A percentile compares a stretch with the other conserved stretches of the same genome.
Evolutionary conservation across 2,329 filamentous ascomycete genomes (phyloP).

Genomic region (Tolypocladium sp.): DNA sequence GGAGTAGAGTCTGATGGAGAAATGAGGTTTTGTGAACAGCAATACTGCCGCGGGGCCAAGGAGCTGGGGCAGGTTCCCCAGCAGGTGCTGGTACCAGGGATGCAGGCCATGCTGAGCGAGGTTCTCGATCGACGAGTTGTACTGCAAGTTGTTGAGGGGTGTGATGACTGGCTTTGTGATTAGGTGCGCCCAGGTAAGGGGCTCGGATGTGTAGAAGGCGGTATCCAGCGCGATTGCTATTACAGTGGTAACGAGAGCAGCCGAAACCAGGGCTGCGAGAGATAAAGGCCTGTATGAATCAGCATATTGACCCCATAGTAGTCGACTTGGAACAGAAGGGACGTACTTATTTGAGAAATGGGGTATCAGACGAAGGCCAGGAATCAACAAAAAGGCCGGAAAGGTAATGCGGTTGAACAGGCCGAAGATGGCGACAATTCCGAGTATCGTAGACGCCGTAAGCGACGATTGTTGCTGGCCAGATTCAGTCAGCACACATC

Average conservation of each 20-base stretch:
- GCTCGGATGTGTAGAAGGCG: slow-evolving; percentile 62
- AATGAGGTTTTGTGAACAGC: slow-evolving; percentile 46
- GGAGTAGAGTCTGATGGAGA: slow-evolving; percentile 58
- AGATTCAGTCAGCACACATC: slow-evolving; percentile 13
- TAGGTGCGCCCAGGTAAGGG: slow-evolving; percentile 56
- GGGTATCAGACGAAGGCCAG: slow-evolving; percentile 72
- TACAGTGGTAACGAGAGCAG: slow-evolving; percentile 57
- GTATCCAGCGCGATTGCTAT: slow-evolving; percentile 79
- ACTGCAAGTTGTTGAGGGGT: slow-evolving; percentile 67
- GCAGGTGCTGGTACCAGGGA: slow-evolving; percentile 67
- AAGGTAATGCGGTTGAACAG: slow-evolving; percentile 97
- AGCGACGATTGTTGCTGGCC: slow-evolving; percentile 63
- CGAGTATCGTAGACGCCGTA: slow-evolving; percentile 67
- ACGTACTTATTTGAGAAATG: slow-evolving; percentile 74
- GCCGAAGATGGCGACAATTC: slow-evolving; percentile 74
- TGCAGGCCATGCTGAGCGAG: slow-evolving; percentile 69
- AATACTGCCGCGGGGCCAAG: slow-evolving; percentile 61
- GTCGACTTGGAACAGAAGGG: not conserved
- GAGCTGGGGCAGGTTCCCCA: slow-evolving; percentile 60
- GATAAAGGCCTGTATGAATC: slow-evolving; percentile 40
- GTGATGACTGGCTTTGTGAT: slow-evolving; percentile 60
- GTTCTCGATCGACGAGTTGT: slow-evolving; percentile 63
- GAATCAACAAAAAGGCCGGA: slow-evolving; percentile 82
- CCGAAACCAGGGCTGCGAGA: slow-evolving; percentile 53
- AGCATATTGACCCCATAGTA: slow-evolving; percentile 2